A percentile compares a stretch with the other conserved stretches of the same genome.
Conservation (phyloP, 306 rosid genomes). For the Quercus agrifolia region DNA sequence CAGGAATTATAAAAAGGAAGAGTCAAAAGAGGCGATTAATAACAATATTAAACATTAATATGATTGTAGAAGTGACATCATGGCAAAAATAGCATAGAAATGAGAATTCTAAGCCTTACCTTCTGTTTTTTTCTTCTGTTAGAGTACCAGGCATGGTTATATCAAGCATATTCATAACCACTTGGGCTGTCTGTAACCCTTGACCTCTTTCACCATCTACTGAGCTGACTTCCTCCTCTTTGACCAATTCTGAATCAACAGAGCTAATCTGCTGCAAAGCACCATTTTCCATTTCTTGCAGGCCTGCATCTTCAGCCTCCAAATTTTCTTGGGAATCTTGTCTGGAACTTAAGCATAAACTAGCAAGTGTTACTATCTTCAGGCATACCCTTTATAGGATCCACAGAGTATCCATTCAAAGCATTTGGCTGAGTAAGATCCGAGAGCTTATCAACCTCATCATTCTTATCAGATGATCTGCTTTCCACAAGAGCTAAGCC, state of each 20-base stretch:
- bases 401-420: slow-evolving; percentile 39
- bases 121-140: slow-evolving; percentile 73
- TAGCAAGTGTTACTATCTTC: slow-evolving; percentile 43
- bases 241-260: slow-evolving; percentile 29
- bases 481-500: slow-evolving; percentile 53
- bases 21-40: neutral
- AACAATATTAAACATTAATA: slow-evolving; percentile 12
- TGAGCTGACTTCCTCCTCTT: slow-evolving; percentile 44
- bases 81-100: neutral
- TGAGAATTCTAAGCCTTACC: slow-evolving; percentile 36
- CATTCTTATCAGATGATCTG: slow-evolving; percentile 23
- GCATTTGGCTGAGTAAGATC: slow-evolving; percentile 41
- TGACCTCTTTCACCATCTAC: slow-evolving; percentile 59
- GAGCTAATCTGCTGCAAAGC: slow-evolving; percentile 44
- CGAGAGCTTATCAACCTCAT: slow-evolving; percentile 32
- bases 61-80: slow-evolving; percentile 13
- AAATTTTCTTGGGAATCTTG: slow-evolving; percentile 30
- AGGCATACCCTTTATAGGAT: slow-evolving; percentile 24
- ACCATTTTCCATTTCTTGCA: slow-evolving; percentile 39
- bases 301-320: slow-evolving; percentile 34
- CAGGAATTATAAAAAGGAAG: no score
- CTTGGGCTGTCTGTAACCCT: slow-evolving; percentile 69
- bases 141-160: slow-evolving; percentile 73
- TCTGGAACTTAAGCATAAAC: slow-evolving; percentile 40
- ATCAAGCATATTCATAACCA: slow-evolving; percentile 88